phyloP scores from a whole-genome alignment of 176 grass and related monocot species.

The Eleusine indica region DNA sequence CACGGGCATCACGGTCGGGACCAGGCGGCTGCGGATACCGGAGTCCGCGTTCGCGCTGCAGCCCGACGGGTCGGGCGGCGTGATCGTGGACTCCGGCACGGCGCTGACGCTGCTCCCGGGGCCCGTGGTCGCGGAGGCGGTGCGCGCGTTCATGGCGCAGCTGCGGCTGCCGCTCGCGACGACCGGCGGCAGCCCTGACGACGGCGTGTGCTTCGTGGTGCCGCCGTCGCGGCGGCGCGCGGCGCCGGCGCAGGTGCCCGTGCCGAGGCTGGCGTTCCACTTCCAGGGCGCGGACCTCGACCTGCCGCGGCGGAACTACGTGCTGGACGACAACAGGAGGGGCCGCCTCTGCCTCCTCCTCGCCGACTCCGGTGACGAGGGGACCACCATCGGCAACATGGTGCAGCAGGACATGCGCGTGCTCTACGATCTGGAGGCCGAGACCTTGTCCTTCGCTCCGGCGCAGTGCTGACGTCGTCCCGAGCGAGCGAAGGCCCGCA shows the following conservation, averaged over 20 bases:
- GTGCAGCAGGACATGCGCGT: slow-evolving; percentile 53
- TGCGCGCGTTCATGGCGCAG: slow-evolving; percentile 40
- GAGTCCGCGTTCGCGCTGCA: slow-evolving; percentile 47
- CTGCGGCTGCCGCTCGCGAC: slow-evolving; percentile 43
- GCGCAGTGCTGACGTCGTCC: slow-evolving; percentile 29
- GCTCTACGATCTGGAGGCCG: slow-evolving; percentile 50
- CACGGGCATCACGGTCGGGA: slow-evolving; percentile 62
- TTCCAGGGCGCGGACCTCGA: slow-evolving; percentile 63
- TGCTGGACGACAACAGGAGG: slow-evolving; percentile 34
- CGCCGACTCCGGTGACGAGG: slow-evolving; percentile 28
- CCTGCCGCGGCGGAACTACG: slow-evolving; percentile 59
- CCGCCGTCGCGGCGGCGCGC: slow-evolving; percentile 11
- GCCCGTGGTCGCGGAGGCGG: slow-evolving; percentile 37
- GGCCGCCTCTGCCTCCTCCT: slow-evolving; percentile 56
- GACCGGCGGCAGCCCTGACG: background rate
- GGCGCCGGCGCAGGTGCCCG: slow-evolving; percentile 23
- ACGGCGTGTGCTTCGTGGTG: slow-evolving; percentile 60
- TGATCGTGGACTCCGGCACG: slow-evolving; percentile 75
- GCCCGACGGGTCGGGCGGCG: slow-evolving; percentile 47
- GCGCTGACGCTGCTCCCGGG: slow-evolving; percentile 47
- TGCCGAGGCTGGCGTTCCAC: slow-evolving; percentile 69
- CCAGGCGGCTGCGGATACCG: slow-evolving; percentile 49
- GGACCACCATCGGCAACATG: slow-evolving; percentile 43
- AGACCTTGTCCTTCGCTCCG: slow-evolving; percentile 54
- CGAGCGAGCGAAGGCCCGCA: background rate